Evolutionary conservation across 2,329 filamentous ascomycete species (phyloP).

Genomic region (Colletotrichum brevisporum): DNA sequence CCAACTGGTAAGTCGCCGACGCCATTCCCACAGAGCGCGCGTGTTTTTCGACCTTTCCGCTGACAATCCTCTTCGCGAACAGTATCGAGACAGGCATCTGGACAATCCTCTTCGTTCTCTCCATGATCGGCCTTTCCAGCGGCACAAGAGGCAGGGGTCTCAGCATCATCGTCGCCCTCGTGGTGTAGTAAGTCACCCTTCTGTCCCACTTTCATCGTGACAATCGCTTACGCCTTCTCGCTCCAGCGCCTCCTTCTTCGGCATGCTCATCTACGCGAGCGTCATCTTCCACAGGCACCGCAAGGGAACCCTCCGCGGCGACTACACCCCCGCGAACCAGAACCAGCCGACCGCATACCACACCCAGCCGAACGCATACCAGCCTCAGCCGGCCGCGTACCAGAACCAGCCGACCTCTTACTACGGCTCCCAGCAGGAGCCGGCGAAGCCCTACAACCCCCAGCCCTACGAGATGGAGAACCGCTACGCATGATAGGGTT

Average conservation of each 20-base stretch:
- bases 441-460: slow-evolving; percentile 4
- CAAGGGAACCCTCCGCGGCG: slow-evolving; percentile 36
- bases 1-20: slow-evolving; percentile 26
- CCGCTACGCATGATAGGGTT: slow-evolving; percentile 10
- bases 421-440: not conserved
- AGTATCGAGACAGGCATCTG: slow-evolving; percentile 48
- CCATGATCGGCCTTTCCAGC: slow-evolving; percentile 42
- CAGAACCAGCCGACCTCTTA: slow-evolving; percentile 25
- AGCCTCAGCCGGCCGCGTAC: slow-evolving; percentile 4
- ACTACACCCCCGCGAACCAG: slow-evolving; percentile 22
- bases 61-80: slow-evolving; percentile 36
- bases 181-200: slow-evolving; percentile 46
- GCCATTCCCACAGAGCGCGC: not conserved
- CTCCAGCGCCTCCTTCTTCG: slow-evolving; percentile 49
- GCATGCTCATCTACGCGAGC: slow-evolving; percentile 50
- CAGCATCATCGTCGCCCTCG: slow-evolving; percentile 43
- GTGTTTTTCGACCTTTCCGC: not conserved
- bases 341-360: slow-evolving; percentile 23
- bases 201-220: too few species aligned
- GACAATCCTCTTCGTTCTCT: slow-evolving; percentile 46
- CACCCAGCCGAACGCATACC: slow-evolving; percentile 14
- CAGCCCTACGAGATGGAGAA: slow-evolving; percentile 10
- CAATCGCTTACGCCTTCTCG: not conserved
- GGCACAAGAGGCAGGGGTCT: slow-evolving; percentile 8
- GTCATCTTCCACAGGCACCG: slow-evolving; percentile 47